Evolutionary conservation across 352 stramenopile species (phyloP), one percentile per base, ranked within the genome.

Genomic region (Phytophthora idaei): DNA sequence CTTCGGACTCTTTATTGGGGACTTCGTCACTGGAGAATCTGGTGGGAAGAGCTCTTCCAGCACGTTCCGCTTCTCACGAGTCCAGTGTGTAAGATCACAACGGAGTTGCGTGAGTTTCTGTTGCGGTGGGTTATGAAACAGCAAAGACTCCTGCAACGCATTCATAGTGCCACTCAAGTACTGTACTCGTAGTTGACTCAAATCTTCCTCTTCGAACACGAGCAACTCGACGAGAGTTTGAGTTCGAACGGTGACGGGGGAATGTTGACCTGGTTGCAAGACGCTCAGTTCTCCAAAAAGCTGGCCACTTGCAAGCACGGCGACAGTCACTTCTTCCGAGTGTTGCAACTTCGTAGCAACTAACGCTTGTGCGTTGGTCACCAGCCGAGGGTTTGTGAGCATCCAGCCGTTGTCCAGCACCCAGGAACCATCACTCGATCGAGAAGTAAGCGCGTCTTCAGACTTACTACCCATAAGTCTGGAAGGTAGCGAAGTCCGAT

Each of bases 391-490:
- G 55, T 92, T 92, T 0, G 81, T 92, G 50, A 92, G 80, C 83
- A 90, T 90, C 83, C 83, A 92, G 31, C 83, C 81, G 39, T 90
- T 92, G 74, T 92, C 84, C 34, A 92, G 69, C 34, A 90, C 84
- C 84, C 84, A 92, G 6, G 80, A 89, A 5, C 84, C 84, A 48
- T 92, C 81, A n/a, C 57, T 76, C 1, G 70, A 78, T 0, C 64
- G 49, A 3, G 77, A 77, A 2, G 77, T 78, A 17, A 79, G 50
- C 1, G 53, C 27, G 9, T 81, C 76, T 8, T 64, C 53, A 5
- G 60, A 61, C 60, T 69, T 73, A 44, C 67, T 52, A n/a, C 55
- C 52, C 17, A 37, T 12, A 31, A 59, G 21, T 53, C 45, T 45
- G 12, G 56, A 52, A 46, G 55, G 46, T 9, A 15, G 2, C 5